Conservation (phyloP, 768 basidiomycete genomes). For the Mycena venus region DNA sequence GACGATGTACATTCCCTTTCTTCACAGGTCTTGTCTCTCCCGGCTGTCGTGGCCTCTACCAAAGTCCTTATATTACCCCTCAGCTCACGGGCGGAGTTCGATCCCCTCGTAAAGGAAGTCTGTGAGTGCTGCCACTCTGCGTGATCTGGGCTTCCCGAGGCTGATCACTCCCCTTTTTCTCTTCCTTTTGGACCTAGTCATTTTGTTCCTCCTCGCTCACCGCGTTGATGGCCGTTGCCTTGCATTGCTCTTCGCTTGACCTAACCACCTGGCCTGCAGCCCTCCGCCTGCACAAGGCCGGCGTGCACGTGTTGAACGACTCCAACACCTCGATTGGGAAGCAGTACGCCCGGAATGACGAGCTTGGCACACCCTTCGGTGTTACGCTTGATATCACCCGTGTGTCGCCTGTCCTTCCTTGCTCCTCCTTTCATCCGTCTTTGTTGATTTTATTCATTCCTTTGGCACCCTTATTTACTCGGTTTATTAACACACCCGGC, state of each 20-base stretch:
- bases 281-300: constrained; percentile 86
- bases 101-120: constrained; percentile 87
- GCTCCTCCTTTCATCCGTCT: constrained; percentile 3
- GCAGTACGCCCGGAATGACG: constrained; percentile 97
- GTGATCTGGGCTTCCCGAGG: not conserved
- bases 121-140: constrained; percentile 75
- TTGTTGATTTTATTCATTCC: constrained; percentile 7
- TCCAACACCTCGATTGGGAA: constrained; percentile 96
- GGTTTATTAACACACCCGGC: not conserved
- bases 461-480: not conserved
- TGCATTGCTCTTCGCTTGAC: not conserved
- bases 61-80: constrained; percentile 97
- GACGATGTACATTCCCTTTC: constrained; percentile 21
- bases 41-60: constrained; percentile 91
- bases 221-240: not conserved
- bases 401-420: constrained; percentile 47
- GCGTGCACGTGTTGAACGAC: constrained; percentile 97
- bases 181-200: constrained; percentile 16
- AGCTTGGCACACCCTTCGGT: constrained; percentile 97
- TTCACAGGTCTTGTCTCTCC: constrained; percentile 88
- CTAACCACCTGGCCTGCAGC: constrained; percentile 62
- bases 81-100: constrained; percentile 87
- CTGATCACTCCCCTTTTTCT: constrained; percentile 13
- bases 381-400: constrained; percentile 95
- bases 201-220: constrained; percentile 8